Conservation (phyloP, 2,329 filamentous ascomycete genomes). For the Claviceps pazoutovae region DNA sequence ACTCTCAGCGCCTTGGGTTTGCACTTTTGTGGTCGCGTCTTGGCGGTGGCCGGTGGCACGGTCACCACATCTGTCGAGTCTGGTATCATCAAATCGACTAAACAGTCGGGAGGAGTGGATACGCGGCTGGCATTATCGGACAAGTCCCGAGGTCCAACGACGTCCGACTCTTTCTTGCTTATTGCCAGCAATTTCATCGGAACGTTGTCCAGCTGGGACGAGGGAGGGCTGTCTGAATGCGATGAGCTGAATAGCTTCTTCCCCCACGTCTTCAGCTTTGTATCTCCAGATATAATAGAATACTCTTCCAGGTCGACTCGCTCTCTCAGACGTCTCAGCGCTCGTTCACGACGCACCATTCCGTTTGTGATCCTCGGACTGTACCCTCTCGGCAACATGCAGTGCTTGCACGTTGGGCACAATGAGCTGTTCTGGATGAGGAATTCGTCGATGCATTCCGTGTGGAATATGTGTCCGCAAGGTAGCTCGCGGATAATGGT, state of each 20-base stretch:
- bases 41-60: slow-evolving; percentile 9
- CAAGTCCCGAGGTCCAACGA: slow-evolving; percentile 1
- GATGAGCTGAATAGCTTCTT: slow-evolving; percentile 21
- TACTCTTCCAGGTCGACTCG: slow-evolving; percentile 30
- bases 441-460: slow-evolving; percentile 80
- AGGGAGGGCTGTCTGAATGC: slow-evolving; percentile 7
- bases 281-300: slow-evolving; percentile 19
- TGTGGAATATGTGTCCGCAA: slow-evolving; percentile 88
- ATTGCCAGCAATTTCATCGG: slow-evolving; percentile 14
- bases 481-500: slow-evolving; percentile 73
- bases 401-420: slow-evolving; percentile 82
- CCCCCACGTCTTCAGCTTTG: slow-evolving; percentile 22
- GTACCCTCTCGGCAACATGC: slow-evolving; percentile 56
- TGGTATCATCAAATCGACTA: slow-evolving; percentile 6
- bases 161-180: slow-evolving; percentile 1
- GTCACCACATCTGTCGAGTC: slow-evolving; percentile 7
- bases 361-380: slow-evolving; percentile 63
- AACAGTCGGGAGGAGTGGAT: neutral
- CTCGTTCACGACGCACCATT: slow-evolving; percentile 72
- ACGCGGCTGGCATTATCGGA: neutral
- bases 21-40: slow-evolving; percentile 13
- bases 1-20: slow-evolving; percentile 18
- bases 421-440: slow-evolving; percentile 66
- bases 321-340: slow-evolving; percentile 47
- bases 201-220: slow-evolving; percentile 9